A percentile compares a stretch with the other conserved stretches of the same genome.
phyloP scores from a whole-genome alignment of 129 eudicot genomes.

The Artemisia argyi region DNA sequence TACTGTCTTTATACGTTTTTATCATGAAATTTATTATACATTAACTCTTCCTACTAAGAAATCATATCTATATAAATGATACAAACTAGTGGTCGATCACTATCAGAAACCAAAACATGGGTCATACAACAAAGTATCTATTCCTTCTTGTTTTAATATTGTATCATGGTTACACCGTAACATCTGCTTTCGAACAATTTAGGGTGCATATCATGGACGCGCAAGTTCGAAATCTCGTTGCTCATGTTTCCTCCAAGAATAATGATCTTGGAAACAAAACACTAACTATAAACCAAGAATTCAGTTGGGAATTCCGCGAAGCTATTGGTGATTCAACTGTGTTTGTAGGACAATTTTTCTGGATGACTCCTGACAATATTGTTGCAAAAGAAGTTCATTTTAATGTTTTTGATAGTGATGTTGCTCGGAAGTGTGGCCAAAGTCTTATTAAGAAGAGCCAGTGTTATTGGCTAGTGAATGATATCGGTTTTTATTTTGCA shows the following conservation, averaged over 20 bases:
- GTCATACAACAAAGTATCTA: not conserved
- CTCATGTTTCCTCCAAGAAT: conserved; percentile 10
- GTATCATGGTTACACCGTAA: not conserved
- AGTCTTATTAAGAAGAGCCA: not conserved
- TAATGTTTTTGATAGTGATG: conserved; percentile 14
- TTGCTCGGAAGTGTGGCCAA: not conserved
- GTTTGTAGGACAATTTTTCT: conserved; percentile 2
- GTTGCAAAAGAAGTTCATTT: not conserved
- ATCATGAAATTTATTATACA: too few species aligned
- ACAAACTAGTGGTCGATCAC: too few species aligned
- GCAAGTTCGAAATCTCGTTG: not conserved
- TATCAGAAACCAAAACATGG: conserved; percentile 9
- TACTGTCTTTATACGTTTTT: too few species aligned
- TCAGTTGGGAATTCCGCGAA: conserved; percentile 1
- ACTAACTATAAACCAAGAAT: not conserved
- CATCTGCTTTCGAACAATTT: not conserved
- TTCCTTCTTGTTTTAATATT: not conserved
- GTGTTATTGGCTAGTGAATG: conserved; percentile 13
- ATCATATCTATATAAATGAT: too few species aligned
- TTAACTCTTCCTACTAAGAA: too few species aligned
- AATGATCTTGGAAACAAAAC: conserved; percentile 5
- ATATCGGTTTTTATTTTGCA: conserved; percentile 11
- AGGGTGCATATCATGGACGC: not conserved
- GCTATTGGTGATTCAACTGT: not conserved
- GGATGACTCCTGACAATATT: conserved; percentile 3